These are phyloP conservation scores for Aspergillus melleus DNA, from an alignment of 2,329 filamentous ascomycete species.

Conservation along the genomic window DNA sequence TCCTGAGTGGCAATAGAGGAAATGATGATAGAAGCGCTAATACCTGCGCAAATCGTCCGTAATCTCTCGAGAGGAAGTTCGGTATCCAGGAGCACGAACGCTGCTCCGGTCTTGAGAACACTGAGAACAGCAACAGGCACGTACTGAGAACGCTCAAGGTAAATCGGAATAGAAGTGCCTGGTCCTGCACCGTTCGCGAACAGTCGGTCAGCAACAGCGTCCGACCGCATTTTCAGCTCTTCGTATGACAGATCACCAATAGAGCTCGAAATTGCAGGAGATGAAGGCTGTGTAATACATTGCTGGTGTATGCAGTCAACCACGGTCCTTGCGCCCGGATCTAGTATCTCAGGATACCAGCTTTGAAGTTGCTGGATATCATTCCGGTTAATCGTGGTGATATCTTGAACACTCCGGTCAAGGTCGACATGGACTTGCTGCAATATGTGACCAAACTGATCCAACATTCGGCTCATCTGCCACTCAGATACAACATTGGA, in stretches of 20 bases:
- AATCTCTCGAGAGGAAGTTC: slow-evolving; percentile 2
- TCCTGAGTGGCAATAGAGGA: not conserved
- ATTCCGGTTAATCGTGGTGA: not conserved
- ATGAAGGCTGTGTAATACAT: slow-evolving; percentile 4
- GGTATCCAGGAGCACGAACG: slow-evolving; percentile 1
- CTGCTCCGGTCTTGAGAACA: slow-evolving; percentile 1
- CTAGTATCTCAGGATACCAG: slow-evolving; percentile 4
- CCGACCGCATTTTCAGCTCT: slow-evolving; percentile 30
- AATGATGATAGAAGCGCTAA: not conserved
- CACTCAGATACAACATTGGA: slow-evolving; percentile 2
- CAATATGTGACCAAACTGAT: slow-evolving; percentile 12
- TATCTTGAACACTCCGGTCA: not conserved
- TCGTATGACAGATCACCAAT: slow-evolving; percentile 27
- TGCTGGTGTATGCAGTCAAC: slow-evolving; percentile 1
- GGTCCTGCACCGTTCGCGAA: slow-evolving; percentile 29
- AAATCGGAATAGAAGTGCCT: slow-evolving; percentile 21
- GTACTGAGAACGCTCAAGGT: slow-evolving; percentile 18
- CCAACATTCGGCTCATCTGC: slow-evolving; percentile 11
- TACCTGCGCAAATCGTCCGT: not conserved
- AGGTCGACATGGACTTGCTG: slow-evolving; percentile 22
- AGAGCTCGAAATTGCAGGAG: slow-evolving; percentile 25
- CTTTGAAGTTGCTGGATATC: slow-evolving; percentile 5
- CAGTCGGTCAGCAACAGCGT: slow-evolving; percentile 25
- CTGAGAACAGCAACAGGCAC: not conserved
- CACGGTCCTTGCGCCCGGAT: not conserved